Base-by-base conservation (phyloP, 2,329 filamentous ascomycete species). In the Fusarium verrucosum region DNA sequence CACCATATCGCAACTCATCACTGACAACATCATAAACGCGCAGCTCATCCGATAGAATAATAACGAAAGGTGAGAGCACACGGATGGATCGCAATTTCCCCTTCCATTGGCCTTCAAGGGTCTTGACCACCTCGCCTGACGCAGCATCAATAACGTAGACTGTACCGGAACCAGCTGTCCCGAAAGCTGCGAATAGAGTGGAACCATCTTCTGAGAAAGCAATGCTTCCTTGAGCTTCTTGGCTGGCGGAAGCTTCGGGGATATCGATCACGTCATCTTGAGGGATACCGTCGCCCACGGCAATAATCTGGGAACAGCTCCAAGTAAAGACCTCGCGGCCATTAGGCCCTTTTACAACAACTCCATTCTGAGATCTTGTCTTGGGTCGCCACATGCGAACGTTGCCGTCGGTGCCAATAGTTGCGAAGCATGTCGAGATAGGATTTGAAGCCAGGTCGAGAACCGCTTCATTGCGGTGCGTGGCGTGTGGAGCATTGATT, bases 121-220 rank as follows among this genome's bases (percentile, higher is more conserved):
- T 87, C 65, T 87, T 85, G 55, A 85, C 85, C 33, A 96, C 81
- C 10, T 79, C 80, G 13, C 92, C 92, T 10, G 85, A 87, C 20
- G 85, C 81, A 1, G 90, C 83, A 74, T 97, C 90, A 65, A 98
- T 86, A 50, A 97, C 82, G 70, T 95, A 88, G 11, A 96, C 82
- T 16, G 88, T 81, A 7, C 88, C 87, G 7, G 85, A 80, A 44
- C 86, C 82, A 10, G 79, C 74, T 26, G 79, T 78, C 28, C 83
- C 84, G 65, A 83, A 85, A 6, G 87, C 87, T 43, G 88, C 87
- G 46, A 92, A 92, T n/a, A 96, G 80, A 3, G 91, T 86, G 13
- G 92, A 96, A 2, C 92, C 92, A 74, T 97, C 93, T 63, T 92
- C 87, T 0, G 93, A 96, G 74, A 92, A 97, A 22, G 88, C 82